A percentile compares a stretch with the other conserved stretches of the same genome.
Conservation (phyloP, 257 asterid genomes). For the Striga asiatica region DNA sequence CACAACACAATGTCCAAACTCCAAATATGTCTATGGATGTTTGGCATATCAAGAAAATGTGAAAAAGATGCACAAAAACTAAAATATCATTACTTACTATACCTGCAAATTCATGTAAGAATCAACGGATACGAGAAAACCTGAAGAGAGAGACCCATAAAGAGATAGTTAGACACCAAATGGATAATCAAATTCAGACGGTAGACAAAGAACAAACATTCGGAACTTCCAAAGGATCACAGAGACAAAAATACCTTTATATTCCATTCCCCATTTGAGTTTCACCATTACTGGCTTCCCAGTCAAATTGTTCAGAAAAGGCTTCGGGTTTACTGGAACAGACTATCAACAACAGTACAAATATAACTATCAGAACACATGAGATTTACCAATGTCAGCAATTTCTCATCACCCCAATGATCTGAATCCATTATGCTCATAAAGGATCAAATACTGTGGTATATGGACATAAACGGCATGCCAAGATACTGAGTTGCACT, state of each 20-base stretch:
- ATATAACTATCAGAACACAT: background rate
- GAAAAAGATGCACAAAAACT: background rate
- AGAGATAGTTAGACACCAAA: background rate
- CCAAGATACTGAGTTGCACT: no score
- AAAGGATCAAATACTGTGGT: no score
- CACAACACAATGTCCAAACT: background rate
- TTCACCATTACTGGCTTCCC: conserved; percentile 95
- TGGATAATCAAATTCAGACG: background rate
- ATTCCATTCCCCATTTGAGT: conserved; percentile 98
- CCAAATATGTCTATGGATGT: no score
- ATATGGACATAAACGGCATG: no score
- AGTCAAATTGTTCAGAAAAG: conserved; percentile 91
- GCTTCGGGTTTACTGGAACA: conserved; percentile 97
- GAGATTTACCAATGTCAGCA: no score
- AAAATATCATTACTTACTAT: background rate
- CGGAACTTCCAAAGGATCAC: background rate
- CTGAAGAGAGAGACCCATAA: conserved; percentile 29
- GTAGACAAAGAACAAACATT: background rate
- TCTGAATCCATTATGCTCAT: no score
- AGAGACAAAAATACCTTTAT: conserved; percentile 47
- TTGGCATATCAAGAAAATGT: no score
- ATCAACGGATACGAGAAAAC: conserved; percentile 86
- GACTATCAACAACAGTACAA: conserved; percentile 37
- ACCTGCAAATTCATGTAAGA: conserved; percentile 99
- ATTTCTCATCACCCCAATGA: no score